These are phyloP conservation scores for Cyclospora cayetanensis DNA, from an alignment of 169 alveolate species.

Conservation along the genomic window DNA sequence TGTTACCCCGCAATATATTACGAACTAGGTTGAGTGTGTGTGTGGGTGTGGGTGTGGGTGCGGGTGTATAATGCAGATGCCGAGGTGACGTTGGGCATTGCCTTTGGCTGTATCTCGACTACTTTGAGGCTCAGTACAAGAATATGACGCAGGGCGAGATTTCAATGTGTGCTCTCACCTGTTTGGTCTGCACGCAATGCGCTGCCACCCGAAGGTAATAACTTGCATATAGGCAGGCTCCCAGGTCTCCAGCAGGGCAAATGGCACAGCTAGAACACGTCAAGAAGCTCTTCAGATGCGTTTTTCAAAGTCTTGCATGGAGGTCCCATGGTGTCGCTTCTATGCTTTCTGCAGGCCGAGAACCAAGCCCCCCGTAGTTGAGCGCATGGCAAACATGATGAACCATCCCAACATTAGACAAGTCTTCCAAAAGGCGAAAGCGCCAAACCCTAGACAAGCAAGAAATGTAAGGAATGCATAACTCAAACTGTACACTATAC, in stretches of 20 bases:
- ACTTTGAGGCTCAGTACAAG: slow-evolving; percentile 43
- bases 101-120: slow-evolving; percentile 71
- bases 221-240: no score
- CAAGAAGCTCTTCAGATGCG: no score
- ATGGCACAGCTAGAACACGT: no score
- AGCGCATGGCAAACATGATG: slow-evolving; percentile 64
- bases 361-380: slow-evolving; percentile 48
- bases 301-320: no score
- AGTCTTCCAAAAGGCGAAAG: slow-evolving; percentile 45
- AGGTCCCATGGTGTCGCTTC: no score
- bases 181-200: slow-evolving; percentile 68
- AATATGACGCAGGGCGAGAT: slow-evolving; percentile 66
- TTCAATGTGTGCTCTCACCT: slow-evolving; percentile 67
- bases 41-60: neutral
- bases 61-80: slow-evolving; percentile 46
- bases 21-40: no score
- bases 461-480: slow-evolving; percentile 35
- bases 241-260: no score
- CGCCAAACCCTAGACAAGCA: slow-evolving; percentile 46
- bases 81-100: slow-evolving; percentile 72
- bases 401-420: slow-evolving; percentile 41
- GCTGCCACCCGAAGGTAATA: slow-evolving; percentile 9
- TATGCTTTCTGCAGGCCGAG: slow-evolving; percentile 24
- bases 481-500: no score
- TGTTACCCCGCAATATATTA: no score